phyloP scores from a whole-genome alignment of 768 basidiomycete genomes.

The Thelephora ganbajun region DNA sequence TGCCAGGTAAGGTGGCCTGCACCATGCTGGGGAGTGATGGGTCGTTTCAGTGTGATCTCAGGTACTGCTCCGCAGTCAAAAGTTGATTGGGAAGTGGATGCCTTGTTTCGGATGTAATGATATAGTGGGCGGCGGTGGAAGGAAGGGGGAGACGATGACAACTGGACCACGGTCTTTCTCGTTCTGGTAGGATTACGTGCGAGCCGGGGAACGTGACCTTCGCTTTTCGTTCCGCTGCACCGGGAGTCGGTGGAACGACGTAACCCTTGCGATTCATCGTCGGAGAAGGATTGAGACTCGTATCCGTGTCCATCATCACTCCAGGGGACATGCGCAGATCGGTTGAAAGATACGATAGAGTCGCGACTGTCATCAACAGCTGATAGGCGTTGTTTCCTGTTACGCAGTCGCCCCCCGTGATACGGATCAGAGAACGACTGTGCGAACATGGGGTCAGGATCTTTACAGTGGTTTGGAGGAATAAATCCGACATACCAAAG shows the following conservation, averaged over 20 bases:
- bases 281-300: neutral
- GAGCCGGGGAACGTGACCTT: neutral
- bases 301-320: neutral
- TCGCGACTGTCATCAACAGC: no score
- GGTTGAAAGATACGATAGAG: no score
- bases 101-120: neutral
- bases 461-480: neutral
- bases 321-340: neutral
- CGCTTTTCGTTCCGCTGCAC: neutral
- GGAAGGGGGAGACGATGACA: neutral
- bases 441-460: neutral
- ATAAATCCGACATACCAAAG: neutral
- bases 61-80: neutral
- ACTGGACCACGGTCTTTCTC: no score
- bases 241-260: neutral
- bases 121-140: neutral
- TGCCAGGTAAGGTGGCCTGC: neutral
- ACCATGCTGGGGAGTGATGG: neutral
- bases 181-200: neutral
- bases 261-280: neutral
- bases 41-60: neutral
- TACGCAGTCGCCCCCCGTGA: no score
- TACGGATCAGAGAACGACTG: no score
- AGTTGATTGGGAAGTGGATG: neutral
- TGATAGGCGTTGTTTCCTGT: no score